A percentile compares a stretch with the other conserved stretches of the same genome.
These are phyloP conservation scores for Syncephalastrum racemosum DNA, from an alignment of 371 early-diverging fungal species.

Conservation along the genomic window DNA sequence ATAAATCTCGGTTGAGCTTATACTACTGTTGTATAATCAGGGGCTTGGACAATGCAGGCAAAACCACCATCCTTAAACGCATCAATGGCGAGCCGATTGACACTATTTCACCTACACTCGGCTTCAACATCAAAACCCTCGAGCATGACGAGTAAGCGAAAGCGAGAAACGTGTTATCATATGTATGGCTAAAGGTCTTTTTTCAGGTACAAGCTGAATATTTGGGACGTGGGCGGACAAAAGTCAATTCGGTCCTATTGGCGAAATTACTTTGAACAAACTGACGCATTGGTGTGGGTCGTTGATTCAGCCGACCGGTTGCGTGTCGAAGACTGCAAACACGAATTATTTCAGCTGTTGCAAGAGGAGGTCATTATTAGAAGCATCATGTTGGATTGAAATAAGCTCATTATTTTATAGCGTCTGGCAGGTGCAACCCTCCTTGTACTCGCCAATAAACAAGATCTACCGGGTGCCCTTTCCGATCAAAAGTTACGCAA, in stretches of 20 bases:
- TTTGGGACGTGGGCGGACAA: slow-evolving; percentile 98
- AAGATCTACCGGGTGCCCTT: slow-evolving; percentile 89
- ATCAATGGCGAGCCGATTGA: slow-evolving; percentile 90
- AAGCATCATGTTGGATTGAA: not conserved
- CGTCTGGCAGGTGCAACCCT: slow-evolving; percentile 74
- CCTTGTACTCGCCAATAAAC: slow-evolving; percentile 95
- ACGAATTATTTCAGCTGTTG: slow-evolving; percentile 76
- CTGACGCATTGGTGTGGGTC: slow-evolving; percentile 98
- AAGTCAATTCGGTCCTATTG: slow-evolving; percentile 96
- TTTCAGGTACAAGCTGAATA: slow-evolving; percentile 35
- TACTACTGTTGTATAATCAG: slow-evolving; percentile 26
- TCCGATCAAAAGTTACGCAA: slow-evolving; percentile 70
- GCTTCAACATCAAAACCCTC: slow-evolving; percentile 95
- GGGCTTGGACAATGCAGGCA: slow-evolving; percentile 99
- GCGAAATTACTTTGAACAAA: slow-evolving; percentile 99
- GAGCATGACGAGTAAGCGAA: slow-evolving; percentile 69
- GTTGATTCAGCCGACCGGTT: slow-evolving; percentile 93
- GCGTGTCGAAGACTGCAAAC: slow-evolving; percentile 78
- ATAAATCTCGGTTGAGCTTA: slow-evolving; percentile 1
- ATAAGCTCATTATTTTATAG: slow-evolving; percentile 25
- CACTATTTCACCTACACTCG: slow-evolving; percentile 97
- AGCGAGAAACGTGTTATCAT: not conserved
- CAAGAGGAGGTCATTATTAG: slow-evolving; percentile 64
- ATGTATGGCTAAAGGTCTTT: not conserved
- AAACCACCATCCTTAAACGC: slow-evolving; percentile 96